Conservation (phyloP, 352 stramenopile genomes). For the Phytophthora constricta region DNA sequence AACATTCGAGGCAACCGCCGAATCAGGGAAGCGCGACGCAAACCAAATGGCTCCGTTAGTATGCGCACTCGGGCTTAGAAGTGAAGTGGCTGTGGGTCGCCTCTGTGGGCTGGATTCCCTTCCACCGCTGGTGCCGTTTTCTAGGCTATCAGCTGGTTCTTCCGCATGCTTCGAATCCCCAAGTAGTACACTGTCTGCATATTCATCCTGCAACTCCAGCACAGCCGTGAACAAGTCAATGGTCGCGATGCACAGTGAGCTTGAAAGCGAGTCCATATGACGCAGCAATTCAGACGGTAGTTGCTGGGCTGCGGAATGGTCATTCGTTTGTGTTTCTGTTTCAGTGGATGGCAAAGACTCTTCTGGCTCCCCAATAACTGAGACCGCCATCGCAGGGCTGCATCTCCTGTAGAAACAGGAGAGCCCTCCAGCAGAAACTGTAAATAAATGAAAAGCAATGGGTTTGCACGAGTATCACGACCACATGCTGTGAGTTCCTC, state of each 20-base stretch:
- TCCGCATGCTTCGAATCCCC: constrained; percentile 5
- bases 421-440: constrained; percentile 75
- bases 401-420: neutral
- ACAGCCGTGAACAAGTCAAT: constrained; percentile 85
- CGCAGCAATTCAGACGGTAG: constrained; percentile 79
- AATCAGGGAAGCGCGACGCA: constrained; percentile 80
- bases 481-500: constrained; percentile 82
- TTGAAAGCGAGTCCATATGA: constrained; percentile 83
- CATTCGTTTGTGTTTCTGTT: constrained; percentile 11
- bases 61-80: constrained; percentile 26
- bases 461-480: constrained; percentile 73
- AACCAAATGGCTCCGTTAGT: constrained; percentile 76
- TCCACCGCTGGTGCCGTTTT: constrained; percentile 22
- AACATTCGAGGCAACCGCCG: constrained; percentile 74
- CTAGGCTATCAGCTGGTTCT: neutral
- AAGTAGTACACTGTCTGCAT: constrained; percentile 64
- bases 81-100: constrained; percentile 17
- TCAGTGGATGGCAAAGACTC: constrained; percentile 1
- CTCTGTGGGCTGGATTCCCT: constrained; percentile 25
- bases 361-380: constrained; percentile 12
- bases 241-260: constrained; percentile 78
- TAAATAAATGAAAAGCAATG: constrained; percentile 77
- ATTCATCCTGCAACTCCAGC: constrained; percentile 70
- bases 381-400: constrained; percentile 4
- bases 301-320: constrained; percentile 36